Evolutionary conservation across 2,329 filamentous ascomycete genomes (phyloP).

Genomic region (Microsporum audouinii): DNA sequence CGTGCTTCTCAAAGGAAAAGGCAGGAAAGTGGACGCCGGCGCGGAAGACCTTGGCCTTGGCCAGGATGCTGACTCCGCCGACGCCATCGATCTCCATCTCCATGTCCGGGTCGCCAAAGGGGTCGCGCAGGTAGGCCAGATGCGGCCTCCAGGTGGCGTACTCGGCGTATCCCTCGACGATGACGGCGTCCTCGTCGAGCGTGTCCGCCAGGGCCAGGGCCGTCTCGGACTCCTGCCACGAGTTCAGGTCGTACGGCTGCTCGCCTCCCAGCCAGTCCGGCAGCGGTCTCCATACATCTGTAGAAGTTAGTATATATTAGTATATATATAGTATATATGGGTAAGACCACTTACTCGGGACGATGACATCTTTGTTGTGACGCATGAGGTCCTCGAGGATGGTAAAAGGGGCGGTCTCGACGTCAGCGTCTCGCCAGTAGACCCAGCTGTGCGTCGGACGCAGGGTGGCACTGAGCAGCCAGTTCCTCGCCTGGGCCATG

Average conservation of each 20-base stretch:
- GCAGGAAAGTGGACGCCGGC: constrained; percentile 94
- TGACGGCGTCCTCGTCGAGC: constrained; percentile 93
- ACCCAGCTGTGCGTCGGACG: constrained; percentile 97
- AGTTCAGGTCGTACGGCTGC: constrained; percentile 96
- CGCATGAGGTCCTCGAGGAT: constrained; percentile 97
- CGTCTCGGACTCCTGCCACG: constrained; percentile 98
- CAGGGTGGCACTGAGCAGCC: constrained; percentile 84
- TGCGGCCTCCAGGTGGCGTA: constrained; percentile 98
- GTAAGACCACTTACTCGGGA: constrained; percentile 68
- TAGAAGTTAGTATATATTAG: constrained; percentile 13
- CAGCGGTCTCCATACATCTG: constrained; percentile 95
- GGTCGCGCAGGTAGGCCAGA: constrained; percentile 89
- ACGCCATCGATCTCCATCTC: constrained; percentile 99
- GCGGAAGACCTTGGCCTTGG: constrained; percentile 90
- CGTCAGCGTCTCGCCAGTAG: constrained; percentile 97
- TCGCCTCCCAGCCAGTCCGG: constrained; percentile 98
- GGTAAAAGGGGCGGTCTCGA: constrained; percentile 91
- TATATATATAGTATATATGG: background rate
- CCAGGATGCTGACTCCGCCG: constrained; percentile 91
- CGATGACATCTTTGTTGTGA: constrained; percentile 97
- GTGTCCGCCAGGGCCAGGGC: constrained; percentile 87
- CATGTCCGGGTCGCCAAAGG: constrained; percentile 96
- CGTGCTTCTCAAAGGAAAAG: constrained; percentile 97
- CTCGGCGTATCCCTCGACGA: constrained; percentile 96
- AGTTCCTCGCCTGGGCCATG: constrained; percentile 97